These are phyloP conservation scores for Scheffersomyces cryptocercus DNA, from an alignment of 1,139 yeast genomes.

Conservation along the genomic window DNA sequence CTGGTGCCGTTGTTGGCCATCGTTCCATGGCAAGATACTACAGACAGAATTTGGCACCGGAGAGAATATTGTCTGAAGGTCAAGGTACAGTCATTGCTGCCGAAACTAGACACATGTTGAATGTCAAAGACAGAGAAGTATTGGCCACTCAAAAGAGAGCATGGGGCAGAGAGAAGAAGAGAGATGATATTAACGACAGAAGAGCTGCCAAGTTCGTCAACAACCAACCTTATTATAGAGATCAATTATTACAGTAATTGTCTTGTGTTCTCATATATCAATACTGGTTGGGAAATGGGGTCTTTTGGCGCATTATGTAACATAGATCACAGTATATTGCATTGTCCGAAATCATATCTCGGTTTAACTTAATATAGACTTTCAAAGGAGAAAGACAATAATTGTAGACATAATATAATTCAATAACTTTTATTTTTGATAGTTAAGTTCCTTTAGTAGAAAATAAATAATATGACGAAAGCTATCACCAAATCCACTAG, in stretches of 20 bases:
- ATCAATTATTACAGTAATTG: constrained; percentile 75
- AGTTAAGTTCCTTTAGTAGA: neutral
- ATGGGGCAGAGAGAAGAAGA: constrained; percentile 72
- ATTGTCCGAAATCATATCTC: no score
- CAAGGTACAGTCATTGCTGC: constrained; percentile 95
- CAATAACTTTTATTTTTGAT: neutral
- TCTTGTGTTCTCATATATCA: neutral
- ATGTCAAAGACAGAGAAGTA: constrained; percentile 52
- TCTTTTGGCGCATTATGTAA: no score
- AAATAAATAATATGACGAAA: constrained; percentile 9
- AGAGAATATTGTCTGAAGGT: constrained; percentile 73
- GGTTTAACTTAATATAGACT: no score
- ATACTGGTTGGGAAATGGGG: no score
- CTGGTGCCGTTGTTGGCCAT: constrained; percentile 88
- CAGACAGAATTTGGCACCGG: constrained; percentile 76
- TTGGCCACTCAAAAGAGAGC: constrained; percentile 67
- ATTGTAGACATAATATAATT: no score
- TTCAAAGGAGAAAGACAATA: neutral
- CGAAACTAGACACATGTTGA: constrained; percentile 73
- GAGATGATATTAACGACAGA: constrained; percentile 71
- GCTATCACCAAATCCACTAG: constrained; percentile 38
- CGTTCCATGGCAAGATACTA: constrained; percentile 84
- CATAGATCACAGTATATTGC: no score
- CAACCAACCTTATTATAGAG: constrained; percentile 89
- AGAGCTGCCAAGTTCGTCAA: constrained; percentile 80